Conservation (phyloP, 2,329 filamentous ascomycete species). For the Neonectria sp. region DNA sequence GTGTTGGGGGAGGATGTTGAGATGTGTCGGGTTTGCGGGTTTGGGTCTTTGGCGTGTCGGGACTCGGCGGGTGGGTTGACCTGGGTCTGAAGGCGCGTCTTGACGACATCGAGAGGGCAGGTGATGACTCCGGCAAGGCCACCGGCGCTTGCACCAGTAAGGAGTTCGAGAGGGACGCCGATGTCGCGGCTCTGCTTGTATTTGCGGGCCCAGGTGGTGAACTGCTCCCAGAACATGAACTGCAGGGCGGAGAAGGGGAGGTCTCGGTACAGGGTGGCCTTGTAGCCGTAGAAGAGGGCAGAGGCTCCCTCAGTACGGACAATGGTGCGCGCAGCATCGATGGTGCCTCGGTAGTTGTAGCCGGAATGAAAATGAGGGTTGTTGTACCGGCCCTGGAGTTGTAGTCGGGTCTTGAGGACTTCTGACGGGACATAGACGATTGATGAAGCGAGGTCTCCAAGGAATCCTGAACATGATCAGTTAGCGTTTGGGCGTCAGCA, state of each 20-base stretch:
- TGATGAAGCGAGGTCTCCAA: slow-evolving; percentile 93
- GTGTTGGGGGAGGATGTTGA: slow-evolving; percentile 93
- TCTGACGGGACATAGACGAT: slow-evolving; percentile 97
- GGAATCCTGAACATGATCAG: slow-evolving; percentile 74
- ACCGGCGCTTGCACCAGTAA: slow-evolving; percentile 91
- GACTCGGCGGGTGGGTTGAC: slow-evolving; percentile 63
- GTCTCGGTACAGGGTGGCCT: slow-evolving; percentile 94
- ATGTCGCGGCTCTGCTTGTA: slow-evolving; percentile 89
- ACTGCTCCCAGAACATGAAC: slow-evolving; percentile 98
- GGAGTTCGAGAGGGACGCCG: slow-evolving; percentile 85
- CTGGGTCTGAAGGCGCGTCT: slow-evolving; percentile 96
- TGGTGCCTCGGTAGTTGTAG: slow-evolving; percentile 93
- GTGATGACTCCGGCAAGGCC: slow-evolving; percentile 95
- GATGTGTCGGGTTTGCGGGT: slow-evolving; percentile 78
- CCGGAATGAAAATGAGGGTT: slow-evolving; percentile 95
- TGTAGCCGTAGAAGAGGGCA: slow-evolving; percentile 97
- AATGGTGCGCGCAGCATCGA: slow-evolving; percentile 90
- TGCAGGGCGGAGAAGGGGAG: slow-evolving; percentile 96
- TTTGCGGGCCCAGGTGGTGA: slow-evolving; percentile 83
- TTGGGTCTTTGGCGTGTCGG: slow-evolving; percentile 51
- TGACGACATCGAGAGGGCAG: slow-evolving; percentile 96
- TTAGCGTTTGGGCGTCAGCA: slow-evolving; percentile 10
- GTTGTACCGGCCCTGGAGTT: slow-evolving; percentile 94
- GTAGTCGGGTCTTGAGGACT: slow-evolving; percentile 96
- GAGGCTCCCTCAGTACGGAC: slow-evolving; percentile 84